phyloP scores from a whole-genome alignment of 768 basidiomycete species.

The Boletus speciosus region DNA sequence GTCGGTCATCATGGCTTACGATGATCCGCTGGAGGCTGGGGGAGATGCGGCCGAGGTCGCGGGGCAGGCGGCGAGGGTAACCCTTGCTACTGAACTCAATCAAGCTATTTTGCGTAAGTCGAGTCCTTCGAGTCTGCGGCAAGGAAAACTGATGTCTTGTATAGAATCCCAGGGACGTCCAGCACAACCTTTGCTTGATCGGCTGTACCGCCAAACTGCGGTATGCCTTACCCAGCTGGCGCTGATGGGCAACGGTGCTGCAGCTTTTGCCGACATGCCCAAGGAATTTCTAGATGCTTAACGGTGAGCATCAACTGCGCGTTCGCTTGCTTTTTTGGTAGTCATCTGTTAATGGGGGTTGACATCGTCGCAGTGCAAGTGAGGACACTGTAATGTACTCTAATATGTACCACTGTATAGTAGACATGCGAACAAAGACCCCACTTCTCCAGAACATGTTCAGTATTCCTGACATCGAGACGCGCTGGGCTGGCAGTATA shows the following conservation, averaged over 20 bases:
- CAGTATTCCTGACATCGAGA: neutral
- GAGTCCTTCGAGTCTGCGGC: neutral
- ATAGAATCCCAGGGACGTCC: conserved; percentile 79
- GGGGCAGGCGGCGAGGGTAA: conserved; percentile 60
- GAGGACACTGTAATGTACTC: conserved; percentile 16
- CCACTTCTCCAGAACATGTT: conserved; percentile 7
- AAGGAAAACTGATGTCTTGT: conserved; percentile 2
- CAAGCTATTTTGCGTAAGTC: conserved; percentile 75
- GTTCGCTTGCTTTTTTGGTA: neutral
- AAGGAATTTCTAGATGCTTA: conserved; percentile 64
- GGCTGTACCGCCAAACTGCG: conserved; percentile 70
- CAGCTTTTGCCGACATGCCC: conserved; percentile 77
- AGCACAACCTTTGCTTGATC: conserved; percentile 67
- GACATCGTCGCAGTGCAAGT: neutral
- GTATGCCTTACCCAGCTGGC: conserved; percentile 71
- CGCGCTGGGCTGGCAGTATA: conserved; percentile 6
- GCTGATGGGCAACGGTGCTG: conserved; percentile 65
- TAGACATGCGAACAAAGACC: conserved; percentile 5
- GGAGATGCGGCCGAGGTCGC: conserved; percentile 66
- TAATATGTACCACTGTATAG: conserved; percentile 11
- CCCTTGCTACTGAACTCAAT: conserved; percentile 74
- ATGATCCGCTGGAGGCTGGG: conserved; percentile 65
- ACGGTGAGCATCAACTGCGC: neutral
- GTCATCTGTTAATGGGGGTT: neutral
- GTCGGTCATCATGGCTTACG: conserved; percentile 76